Base-by-base conservation (phyloP, 1,284 basidiomycete species). In the Austroboletus rostrupii region DNA sequence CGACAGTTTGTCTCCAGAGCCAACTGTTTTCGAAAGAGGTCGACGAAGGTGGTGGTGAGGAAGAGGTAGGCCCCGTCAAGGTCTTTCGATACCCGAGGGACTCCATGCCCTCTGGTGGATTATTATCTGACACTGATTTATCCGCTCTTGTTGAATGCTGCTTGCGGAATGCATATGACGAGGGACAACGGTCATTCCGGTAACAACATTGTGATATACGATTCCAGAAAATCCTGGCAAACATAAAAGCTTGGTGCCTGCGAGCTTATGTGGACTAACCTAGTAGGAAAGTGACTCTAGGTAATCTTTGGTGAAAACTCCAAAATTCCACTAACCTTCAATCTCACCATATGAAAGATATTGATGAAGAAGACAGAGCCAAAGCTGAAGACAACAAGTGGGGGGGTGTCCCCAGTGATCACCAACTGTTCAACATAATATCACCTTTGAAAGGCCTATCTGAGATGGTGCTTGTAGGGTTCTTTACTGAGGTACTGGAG, bases 251-350 rank as follows among this genome's bases (percentile, higher is more conserved):
- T 68, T 26, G 86, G 85, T 1, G 71, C 68, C 9, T 71, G 77
- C 56, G 92, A 95, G 62, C 92, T 92, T 7, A 76, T 81, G 65
- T 92, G 81, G 72, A 90, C 90, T 37, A 87, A 83, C 61, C n/a
- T n/a, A n/a, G n/a, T 92, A 84, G 90, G 88, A 81, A 88, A 59
- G 71, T 85, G 5, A 86, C 87, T 4, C 65, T 94, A 60, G 92
- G 92, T 90, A 57, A 55, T 65, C 60, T n/a, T 43, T 12, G 26
- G 32, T 23, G 5, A 41, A 40, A 33, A 47, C 31, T 46, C 19
- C 19, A 9, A 29, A 36, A 16, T n/a, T n/a, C n/a, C n/a, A n/a
- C n/a, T n/a, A n/a, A n/a, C n/a, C n/a, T n/a, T n/a, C n/a, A n/a
- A n/a, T n/a, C n/a, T n/a, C n/a, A n/a, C n/a, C n/a, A n/a, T n/a